A percentile compares a stretch with the other conserved stretches of the same genome.
phyloP scores from a whole-genome alignment of 2,329 filamentous ascomycete genomes.

The Calonectria pteridis region DNA sequence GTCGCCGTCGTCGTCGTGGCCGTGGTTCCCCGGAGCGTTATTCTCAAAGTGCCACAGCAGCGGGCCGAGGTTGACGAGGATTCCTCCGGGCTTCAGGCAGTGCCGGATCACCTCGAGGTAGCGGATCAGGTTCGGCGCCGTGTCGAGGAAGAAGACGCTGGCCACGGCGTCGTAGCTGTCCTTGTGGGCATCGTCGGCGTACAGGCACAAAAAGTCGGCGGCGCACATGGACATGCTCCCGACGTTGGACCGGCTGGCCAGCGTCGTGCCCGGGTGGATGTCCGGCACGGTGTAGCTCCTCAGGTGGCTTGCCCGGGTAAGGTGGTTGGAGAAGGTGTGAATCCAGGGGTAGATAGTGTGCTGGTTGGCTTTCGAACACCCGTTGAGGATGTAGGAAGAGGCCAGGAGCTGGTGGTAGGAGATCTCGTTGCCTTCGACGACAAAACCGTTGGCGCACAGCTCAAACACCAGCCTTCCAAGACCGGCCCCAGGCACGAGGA shows the following conservation, averaged over 20 bases:
- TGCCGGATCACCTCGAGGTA: constrained; percentile 88
- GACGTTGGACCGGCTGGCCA: constrained; percentile 54
- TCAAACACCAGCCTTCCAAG: constrained; percentile 92
- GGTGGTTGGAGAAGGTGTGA: constrained; percentile 89
- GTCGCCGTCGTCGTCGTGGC: constrained; percentile 64
- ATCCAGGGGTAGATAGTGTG: constrained; percentile 89
- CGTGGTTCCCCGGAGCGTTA: constrained; percentile 70
- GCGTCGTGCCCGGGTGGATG: constrained; percentile 73
- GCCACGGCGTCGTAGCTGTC: constrained; percentile 83
- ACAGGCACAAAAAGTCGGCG: constrained; percentile 92
- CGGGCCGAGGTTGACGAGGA: constrained; percentile 92
- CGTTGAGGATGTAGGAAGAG: constrained; percentile 81
- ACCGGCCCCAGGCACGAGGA: constrained; percentile 91
- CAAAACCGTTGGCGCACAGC: constrained; percentile 78
- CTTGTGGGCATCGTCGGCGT: constrained; percentile 72
- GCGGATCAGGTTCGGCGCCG: constrained; percentile 89
- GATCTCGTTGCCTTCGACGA: constrained; percentile 91
- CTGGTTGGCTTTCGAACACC: constrained; percentile 68
- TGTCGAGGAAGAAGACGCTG: constrained; percentile 97
- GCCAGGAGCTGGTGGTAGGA: constrained; percentile 97
- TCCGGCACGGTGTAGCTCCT: constrained; percentile 82
- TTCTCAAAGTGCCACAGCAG: constrained; percentile 97
- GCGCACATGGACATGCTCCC: constrained; percentile 93
- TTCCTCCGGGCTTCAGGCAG: constrained; percentile 81
- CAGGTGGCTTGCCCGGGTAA: constrained; percentile 79